Evolutionary conservation across 176 grass and related monocot genomes (phyloP).

Genomic region (Aegilops speltoides): DNA sequence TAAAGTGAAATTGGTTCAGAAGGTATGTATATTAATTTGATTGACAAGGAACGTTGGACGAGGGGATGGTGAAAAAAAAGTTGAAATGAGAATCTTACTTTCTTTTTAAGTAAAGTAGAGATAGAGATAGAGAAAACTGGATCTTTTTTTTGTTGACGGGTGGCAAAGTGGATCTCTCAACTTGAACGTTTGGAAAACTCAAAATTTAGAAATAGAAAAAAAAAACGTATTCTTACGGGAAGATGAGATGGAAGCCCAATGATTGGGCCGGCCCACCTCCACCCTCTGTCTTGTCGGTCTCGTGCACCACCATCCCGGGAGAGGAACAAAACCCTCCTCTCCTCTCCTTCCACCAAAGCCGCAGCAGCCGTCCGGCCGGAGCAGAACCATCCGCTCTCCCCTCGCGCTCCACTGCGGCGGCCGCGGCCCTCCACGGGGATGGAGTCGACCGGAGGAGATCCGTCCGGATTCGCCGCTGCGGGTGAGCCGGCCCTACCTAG

Average conservation of each 20-base stretch:
- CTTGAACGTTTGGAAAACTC: no score
- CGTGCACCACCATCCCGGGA: background rate
- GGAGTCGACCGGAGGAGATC: slow-evolving; percentile 17
- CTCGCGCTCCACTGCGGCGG: background rate
- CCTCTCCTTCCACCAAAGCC: background rate
- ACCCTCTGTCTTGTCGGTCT: slow-evolving; percentile 1
- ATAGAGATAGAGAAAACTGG: no score
- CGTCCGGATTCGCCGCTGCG: background rate
- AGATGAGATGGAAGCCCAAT: background rate
- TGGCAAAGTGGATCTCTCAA: no score
- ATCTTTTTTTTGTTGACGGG: no score
- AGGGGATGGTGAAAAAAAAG: no score
- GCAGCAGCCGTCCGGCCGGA: background rate
- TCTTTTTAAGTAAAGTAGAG: no score
- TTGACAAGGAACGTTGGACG: no score
- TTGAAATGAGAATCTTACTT: no score
- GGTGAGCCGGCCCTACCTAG: background rate
- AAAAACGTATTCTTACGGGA: no score
- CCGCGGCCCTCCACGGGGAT: background rate
- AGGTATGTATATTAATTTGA: no score
- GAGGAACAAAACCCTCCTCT: slow-evolving; percentile 4
- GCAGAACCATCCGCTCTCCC: background rate
- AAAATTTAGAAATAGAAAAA: no score
- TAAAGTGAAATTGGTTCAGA: no score
- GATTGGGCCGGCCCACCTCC: background rate